Conservation (phyloP, 345 rosid species). For the Geranium rotundifolium region DNA sequence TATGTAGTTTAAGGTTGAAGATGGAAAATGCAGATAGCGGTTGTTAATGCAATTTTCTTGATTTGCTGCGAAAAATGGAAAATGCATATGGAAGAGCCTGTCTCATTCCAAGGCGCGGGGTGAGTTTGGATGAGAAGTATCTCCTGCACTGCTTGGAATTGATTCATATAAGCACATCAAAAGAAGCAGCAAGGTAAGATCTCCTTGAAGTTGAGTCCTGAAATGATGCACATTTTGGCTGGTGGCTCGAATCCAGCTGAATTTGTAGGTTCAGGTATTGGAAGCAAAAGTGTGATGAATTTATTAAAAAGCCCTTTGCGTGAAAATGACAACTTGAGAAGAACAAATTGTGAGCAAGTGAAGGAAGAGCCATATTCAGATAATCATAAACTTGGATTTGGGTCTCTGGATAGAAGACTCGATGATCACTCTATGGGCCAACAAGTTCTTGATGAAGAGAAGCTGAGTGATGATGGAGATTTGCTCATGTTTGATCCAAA, state of each 20-base stretch:
- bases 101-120: conserved; percentile 51
- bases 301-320: conserved; percentile 43
- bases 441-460: too few relatives aligned
- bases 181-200: conserved; percentile 28
- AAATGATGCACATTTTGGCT: conserved; percentile 22
- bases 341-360: conserved; percentile 17
- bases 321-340: conserved; percentile 14
- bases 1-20: conserved; percentile 9
- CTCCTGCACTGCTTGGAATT: conserved; percentile 48
- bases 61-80: conserved; percentile 30
- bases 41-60: conserved; percentile 5
- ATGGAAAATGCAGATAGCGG: conserved; percentile 14
- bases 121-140: conserved; percentile 54
- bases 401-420: too few relatives aligned
- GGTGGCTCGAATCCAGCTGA: conserved; percentile 18
- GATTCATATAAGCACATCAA: conserved; percentile 40
- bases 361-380: conserved; percentile 25
- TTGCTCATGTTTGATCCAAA: too few relatives aligned
- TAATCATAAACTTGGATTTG: too few relatives aligned
- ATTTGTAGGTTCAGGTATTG: conserved; percentile 42
- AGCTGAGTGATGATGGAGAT: too few relatives aligned
- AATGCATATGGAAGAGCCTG: conserved; percentile 17
- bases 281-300: conserved; percentile 49
- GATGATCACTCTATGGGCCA: too few relatives aligned
- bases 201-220: conserved; percentile 29